Conservation (phyloP, 2,329 filamentous ascomycete species). For the Cytospora paraplurivora region DNA sequence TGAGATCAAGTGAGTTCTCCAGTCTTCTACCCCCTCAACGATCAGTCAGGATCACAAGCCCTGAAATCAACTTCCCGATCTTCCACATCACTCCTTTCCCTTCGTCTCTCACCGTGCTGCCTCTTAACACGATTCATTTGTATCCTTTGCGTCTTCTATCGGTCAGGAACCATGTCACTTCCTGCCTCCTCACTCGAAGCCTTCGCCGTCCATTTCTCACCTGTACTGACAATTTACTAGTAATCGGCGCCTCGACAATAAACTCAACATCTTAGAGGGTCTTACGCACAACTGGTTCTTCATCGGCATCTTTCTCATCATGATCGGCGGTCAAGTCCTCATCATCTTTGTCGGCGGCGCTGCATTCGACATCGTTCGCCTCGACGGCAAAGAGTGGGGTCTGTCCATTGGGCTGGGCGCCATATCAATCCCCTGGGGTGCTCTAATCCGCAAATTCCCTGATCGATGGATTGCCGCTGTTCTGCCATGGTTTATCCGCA, state of each 20-base stretch:
- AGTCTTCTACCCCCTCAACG: not conserved
- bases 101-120: not conserved
- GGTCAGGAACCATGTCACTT: not conserved
- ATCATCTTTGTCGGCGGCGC: constrained; percentile 80
- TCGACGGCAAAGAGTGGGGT: constrained; percentile 78
- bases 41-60: no score
- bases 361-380: constrained; percentile 67
- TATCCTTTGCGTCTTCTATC: not conserved
- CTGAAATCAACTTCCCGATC: not conserved
- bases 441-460: constrained; percentile 72
- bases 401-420: constrained; percentile 76
- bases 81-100: not conserved
- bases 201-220: constrained; percentile 7
- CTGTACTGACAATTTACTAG: constrained; percentile 34
- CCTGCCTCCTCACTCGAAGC: not conserved
- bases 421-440: constrained; percentile 74
- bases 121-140: not conserved
- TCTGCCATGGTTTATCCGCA: constrained; percentile 31
- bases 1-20: constrained; percentile 63
- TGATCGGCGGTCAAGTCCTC: constrained; percentile 81
- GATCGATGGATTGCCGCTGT: constrained; percentile 52
- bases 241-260: constrained; percentile 83
- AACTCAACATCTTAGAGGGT: constrained; percentile 85
- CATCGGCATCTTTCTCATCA: constrained; percentile 75
- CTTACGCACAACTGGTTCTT: constrained; percentile 81